Conservation (phyloP, 1,139 yeast species). For the Lipomyces yarrowii region DNA sequence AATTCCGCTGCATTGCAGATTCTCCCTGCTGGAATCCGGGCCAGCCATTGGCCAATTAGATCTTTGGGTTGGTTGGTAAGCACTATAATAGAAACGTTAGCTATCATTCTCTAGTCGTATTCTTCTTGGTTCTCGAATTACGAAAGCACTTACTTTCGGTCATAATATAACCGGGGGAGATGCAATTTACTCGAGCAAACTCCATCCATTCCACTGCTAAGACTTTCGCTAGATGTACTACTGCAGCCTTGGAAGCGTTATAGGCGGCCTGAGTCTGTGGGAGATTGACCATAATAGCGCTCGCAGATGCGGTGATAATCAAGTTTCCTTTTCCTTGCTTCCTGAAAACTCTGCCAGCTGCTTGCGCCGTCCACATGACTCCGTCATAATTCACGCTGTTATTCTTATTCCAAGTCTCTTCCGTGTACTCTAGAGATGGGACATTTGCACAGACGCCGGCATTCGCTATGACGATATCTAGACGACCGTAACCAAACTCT, state of each 20-base stretch:
- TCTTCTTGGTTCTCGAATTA: neutral
- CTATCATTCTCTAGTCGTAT: neutral
- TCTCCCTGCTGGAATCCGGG: neutral
- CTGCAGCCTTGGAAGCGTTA: slow-evolving; percentile 86
- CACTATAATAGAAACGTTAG: neutral
- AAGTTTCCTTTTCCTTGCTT: slow-evolving; percentile 65
- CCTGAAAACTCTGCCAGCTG: slow-evolving; percentile 64
- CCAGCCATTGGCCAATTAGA: neutral
- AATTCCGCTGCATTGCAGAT: neutral
- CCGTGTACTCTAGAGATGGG: neutral
- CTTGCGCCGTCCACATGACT: slow-evolving; percentile 46
- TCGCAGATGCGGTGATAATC: slow-evolving; percentile 81
- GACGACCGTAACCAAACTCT: neutral
- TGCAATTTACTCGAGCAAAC: slow-evolving; percentile 43
- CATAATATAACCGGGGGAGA: neutral
- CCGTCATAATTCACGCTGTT: neutral
- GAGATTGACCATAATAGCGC: slow-evolving; percentile 78
- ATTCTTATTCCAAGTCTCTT: neutral
- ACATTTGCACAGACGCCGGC: neutral
- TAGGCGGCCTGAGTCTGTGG: slow-evolving; percentile 87
- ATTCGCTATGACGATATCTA: neutral
- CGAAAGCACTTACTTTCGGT: neutral
- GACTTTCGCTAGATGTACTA: slow-evolving; percentile 53
- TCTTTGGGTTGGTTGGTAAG: neutral
- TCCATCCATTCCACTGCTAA: slow-evolving; percentile 90